Base-by-base conservation (phyloP, 495 filamentous ascomycete species). In the Letharia lupina region DNA sequence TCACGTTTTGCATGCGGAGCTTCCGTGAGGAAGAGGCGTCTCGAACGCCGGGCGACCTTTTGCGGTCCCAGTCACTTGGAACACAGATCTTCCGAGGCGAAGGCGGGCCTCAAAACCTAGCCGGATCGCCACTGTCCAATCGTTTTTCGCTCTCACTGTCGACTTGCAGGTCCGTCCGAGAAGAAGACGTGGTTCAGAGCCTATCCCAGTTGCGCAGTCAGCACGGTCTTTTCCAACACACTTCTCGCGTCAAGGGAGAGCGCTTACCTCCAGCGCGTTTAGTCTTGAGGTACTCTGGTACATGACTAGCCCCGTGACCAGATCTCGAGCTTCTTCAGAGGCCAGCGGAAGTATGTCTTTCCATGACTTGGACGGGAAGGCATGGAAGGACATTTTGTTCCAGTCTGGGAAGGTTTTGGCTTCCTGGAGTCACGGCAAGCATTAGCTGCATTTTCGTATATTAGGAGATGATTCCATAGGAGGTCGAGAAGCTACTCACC, bases 331-430 rank as follows among this genome's bases (percentile, higher is more conserved):
- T 31, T 79, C 78, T 6, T 33, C 64, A 0, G 80, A 79, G 10
- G 77, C 76, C 8, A 74, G 75, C 2, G 78, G 79, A 13, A 88
- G 74, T 41, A 87, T 75, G 6, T 69, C 57, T 1, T 79, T 73
- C 86, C 86, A 89, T 10, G 71, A 37, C 61, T 77, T 81, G 3
- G 75, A 68, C 10, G 78, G 79, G 70, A 82, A 86, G 65, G 78
- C 69, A 64, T 82, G 72, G 67, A 88, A 89, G 64, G 81, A 74
- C 68, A 89, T 82, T 71, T 89, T 89, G 18, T 83, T 84, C 86
- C 86, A 89, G 68, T 88, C 86, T 0, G 84, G 85, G 62, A 88
- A 78, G 8, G 60, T 67, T 39, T 70, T 68, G 10, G 83, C 80
- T 73, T 86, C 86, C 83, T 87, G 65, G 65, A 35, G 41, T 66